Evolutionary conservation across 139 green algal genomes (phyloP).

Genomic region (Micractinium sp.): DNA sequence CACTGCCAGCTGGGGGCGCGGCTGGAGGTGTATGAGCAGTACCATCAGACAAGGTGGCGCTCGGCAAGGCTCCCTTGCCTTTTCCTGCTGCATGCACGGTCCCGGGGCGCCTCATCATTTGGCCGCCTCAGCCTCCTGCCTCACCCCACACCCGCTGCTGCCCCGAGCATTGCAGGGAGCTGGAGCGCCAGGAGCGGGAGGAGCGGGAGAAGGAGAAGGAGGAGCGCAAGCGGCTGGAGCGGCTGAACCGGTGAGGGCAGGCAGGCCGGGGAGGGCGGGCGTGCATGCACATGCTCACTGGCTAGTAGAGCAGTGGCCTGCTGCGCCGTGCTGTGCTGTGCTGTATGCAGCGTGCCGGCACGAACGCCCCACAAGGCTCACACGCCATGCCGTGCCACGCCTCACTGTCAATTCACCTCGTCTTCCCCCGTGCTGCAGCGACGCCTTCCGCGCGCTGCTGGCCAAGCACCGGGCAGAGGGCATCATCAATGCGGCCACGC

Average conservation of each 20-base stretch:
- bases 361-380: neutral
- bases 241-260: constrained; percentile 54
- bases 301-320: neutral
- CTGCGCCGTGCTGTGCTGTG: neutral
- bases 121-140: too few relatives aligned
- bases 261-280: too few relatives aligned
- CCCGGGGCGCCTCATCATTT: too few relatives aligned
- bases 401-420: neutral
- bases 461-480: constrained; percentile 57
- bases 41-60: too few relatives aligned
- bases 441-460: constrained; percentile 83
- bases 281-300: too few relatives aligned
- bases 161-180: constrained; percentile 64
- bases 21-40: too few relatives aligned
- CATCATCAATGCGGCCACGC: constrained; percentile 53
- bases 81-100: too few relatives aligned
- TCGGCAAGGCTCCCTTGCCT: too few relatives aligned
- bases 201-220: constrained; percentile 68
- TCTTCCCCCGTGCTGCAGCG: constrained; percentile 33
- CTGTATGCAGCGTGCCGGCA: too few relatives aligned
- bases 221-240: constrained; percentile 62
- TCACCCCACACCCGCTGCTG: too few relatives aligned
- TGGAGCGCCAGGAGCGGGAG: constrained; percentile 76
- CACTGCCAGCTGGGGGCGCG: too few relatives aligned
- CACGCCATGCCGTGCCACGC: neutral